These are phyloP conservation scores for Phaeosphaeria sp. DNA, from an alignment of 2,329 filamentous ascomycete genomes.

Conservation along the genomic window DNA sequence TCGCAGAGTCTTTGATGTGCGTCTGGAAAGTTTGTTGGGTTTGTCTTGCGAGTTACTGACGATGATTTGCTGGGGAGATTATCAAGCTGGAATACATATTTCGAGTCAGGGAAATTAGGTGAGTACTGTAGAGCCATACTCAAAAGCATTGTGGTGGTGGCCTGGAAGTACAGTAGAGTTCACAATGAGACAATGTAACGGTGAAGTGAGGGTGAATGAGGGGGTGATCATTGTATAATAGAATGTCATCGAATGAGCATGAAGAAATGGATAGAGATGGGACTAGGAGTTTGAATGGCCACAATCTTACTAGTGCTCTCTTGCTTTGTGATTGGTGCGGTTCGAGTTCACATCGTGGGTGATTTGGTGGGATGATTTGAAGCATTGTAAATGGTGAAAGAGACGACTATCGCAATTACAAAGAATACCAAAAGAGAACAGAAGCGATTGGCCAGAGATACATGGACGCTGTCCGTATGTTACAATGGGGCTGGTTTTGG, in stretches of 20 bases:
- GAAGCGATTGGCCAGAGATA: not conserved
- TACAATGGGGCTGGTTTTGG: too few relatives aligned
- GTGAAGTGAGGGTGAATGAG: slow-evolving; percentile 28
- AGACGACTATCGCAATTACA: not conserved
- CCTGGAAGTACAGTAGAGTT: slow-evolving; percentile 13
- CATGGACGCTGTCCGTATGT: too few relatives aligned
- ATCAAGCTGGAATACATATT: not conserved
- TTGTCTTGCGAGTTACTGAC: slow-evolving; percentile 14
- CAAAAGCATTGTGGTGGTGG: slow-evolving; percentile 18
- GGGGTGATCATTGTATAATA: slow-evolving; percentile 4
- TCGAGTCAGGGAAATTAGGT: not conserved
- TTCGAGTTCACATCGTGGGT: not conserved
- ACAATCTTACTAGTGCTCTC: not conserved
- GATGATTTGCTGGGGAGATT: slow-evolving; percentile 16
- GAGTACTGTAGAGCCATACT: slow-evolving; percentile 13
- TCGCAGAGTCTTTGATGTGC: not conserved
- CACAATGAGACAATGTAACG: slow-evolving; percentile 29
- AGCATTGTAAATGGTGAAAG: not conserved
- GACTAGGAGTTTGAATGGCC: not conserved
- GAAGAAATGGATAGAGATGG: slow-evolving; percentile 1
- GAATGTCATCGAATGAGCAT: slow-evolving; percentile 11
- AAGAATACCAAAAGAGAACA: not conserved
- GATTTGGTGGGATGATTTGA: not conserved
- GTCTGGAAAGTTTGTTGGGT: slow-evolving; percentile 2
- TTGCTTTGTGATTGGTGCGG: not conserved